phyloP scores from a whole-genome alignment of 768 basidiomycete genomes.

The Lactarius evosmus region DNA sequence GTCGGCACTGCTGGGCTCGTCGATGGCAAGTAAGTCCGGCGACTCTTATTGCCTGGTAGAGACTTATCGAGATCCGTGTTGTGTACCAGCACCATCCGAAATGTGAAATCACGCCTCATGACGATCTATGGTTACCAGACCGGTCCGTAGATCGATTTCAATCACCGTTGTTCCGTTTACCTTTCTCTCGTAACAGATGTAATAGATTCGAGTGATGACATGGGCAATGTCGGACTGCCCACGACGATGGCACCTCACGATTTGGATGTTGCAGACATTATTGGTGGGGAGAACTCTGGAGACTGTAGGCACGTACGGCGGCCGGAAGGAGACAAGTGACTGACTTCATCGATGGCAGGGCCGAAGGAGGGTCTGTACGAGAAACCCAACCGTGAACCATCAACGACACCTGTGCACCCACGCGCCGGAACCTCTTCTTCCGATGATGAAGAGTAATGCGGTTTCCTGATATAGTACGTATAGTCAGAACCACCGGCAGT shows the following conservation, averaged over 20 bases:
- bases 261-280: constrained; percentile 14
- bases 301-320: neutral
- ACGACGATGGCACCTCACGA: constrained; percentile 11
- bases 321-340: neutral
- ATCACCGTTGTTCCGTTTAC: neutral
- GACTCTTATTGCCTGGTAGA: neutral
- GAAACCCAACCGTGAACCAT: constrained; percentile 7
- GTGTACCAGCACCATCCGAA: constrained; percentile 12
- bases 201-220: constrained; percentile 10
- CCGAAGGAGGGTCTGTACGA: constrained; percentile 7
- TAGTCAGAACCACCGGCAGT: neutral
- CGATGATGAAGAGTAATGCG: neutral
- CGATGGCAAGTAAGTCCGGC: constrained; percentile 29
- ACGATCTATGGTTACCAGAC: constrained; percentile 20
- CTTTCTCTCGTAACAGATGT: neutral
- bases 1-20: constrained; percentile 43
- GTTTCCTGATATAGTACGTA: neutral
- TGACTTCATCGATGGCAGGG: neutral
- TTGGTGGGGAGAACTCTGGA: neutral
- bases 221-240: neutral
- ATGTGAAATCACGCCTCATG: constrained; percentile 23
- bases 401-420: neutral
- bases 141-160: constrained; percentile 3
- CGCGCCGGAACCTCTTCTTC: neutral
- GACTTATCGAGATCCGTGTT: neutral